These are phyloP conservation scores for Saksenaea vasiformis DNA, from an alignment of 371 early-diverging fungal species.

Conservation along the genomic window DNA sequence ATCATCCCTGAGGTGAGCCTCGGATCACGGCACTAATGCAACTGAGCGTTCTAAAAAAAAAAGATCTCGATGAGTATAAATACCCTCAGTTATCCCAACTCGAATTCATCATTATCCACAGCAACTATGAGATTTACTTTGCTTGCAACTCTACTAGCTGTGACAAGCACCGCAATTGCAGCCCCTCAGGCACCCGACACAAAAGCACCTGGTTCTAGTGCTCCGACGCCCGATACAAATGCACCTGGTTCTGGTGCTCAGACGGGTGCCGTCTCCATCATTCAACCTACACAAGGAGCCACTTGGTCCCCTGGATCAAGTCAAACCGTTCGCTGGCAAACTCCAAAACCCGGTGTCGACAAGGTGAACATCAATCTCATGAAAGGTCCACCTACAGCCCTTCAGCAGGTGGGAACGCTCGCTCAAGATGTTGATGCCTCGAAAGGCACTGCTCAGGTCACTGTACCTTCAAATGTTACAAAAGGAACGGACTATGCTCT, in stretches of 20 bases:
- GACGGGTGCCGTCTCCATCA: constrained; percentile 30
- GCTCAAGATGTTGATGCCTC: constrained; percentile 36
- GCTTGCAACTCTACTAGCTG: constrained; percentile 9
- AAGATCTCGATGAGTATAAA: background rate
- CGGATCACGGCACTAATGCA: too few species aligned
- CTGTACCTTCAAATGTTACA: constrained; percentile 40
- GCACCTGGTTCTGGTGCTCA: constrained; percentile 12
- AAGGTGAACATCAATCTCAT: constrained; percentile 44
- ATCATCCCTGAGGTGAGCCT: background rate
- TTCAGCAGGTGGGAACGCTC: constrained; percentile 36
- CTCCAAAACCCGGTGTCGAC: constrained; percentile 28
- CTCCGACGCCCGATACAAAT: background rate
- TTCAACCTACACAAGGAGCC: constrained; percentile 36
- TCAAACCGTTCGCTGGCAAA: constrained; percentile 46
- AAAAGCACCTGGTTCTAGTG: constrained; percentile 2
- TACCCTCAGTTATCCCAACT: background rate
- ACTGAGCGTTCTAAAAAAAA: background rate
- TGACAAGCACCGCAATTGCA: constrained; percentile 8
- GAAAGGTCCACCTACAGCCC: constrained; percentile 43
- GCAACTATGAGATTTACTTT: constrained; percentile 13
- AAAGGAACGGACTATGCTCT: constrained; percentile 43
- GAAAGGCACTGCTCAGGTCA: constrained; percentile 33
- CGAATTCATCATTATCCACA: background rate
- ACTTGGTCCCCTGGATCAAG: constrained; percentile 40
- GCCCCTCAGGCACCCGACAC: constrained; percentile 7